Evolutionary conservation across 768 basidiomycete genomes (phyloP).

Genomic region (Russula virescens): DNA sequence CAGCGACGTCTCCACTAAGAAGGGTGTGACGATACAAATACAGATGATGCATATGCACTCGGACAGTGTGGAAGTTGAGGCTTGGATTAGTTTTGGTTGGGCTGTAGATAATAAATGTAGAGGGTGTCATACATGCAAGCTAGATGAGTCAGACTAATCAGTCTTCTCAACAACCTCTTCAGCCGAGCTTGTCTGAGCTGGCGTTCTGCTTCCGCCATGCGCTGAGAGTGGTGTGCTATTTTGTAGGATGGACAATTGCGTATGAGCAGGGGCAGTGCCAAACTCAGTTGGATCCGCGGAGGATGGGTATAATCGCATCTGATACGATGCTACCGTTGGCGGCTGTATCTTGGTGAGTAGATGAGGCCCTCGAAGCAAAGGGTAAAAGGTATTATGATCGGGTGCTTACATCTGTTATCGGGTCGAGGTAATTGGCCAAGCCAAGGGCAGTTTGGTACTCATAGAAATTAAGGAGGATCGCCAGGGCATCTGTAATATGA

Average conservation of each 20-base stretch:
- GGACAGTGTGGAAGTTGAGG: neutral
- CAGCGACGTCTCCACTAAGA: neutral
- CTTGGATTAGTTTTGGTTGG: neutral
- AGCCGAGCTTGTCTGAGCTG: constrained; percentile 11
- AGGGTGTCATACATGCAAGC: constrained; percentile 4
- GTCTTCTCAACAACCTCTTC: constrained; percentile 15
- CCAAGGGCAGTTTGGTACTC: constrained; percentile 19
- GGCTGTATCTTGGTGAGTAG: constrained; percentile 16
- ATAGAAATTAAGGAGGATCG: constrained; percentile 23
- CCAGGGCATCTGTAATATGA: constrained; percentile 15
- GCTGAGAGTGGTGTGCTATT: constrained; percentile 19
- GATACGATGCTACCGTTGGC: constrained; percentile 19
- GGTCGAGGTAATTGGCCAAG: constrained; percentile 21
- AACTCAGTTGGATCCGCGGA: constrained; percentile 9
- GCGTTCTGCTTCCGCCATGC: constrained; percentile 16
- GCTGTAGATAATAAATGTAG: neutral
- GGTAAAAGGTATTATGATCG: neutral
- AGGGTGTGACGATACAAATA: neutral
- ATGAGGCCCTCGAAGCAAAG: neutral
- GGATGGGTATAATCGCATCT: constrained; percentile 18
- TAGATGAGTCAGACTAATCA: constrained; percentile 2
- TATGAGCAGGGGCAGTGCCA: constrained; percentile 2
- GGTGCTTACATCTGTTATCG: constrained; percentile 14
- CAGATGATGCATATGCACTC: neutral
- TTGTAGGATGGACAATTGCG: constrained; percentile 10